Evolutionary conservation across 129 eudicot genomes (phyloP).

Genomic region (Lactuca sativa): DNA sequence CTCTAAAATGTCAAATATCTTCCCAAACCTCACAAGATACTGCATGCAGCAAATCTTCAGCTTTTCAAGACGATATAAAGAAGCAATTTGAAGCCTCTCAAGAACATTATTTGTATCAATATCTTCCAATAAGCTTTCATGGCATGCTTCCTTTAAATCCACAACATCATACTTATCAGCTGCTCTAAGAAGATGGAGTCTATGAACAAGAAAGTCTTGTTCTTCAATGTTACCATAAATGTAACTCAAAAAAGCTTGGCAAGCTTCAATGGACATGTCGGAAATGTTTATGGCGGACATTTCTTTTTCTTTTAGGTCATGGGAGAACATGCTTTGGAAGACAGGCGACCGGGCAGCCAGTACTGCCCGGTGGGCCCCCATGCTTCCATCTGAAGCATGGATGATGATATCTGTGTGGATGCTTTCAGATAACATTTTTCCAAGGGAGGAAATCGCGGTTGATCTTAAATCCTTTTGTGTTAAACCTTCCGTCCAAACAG

Average conservation of each 20-base stretch:
- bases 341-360: slow-evolving; percentile 91
- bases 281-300: slow-evolving; percentile 63
- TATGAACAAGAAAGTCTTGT: slow-evolving; percentile 61
- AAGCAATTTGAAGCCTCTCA: slow-evolving; percentile 85
- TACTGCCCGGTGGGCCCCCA: slow-evolving; percentile 87
- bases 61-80: slow-evolving; percentile 63
- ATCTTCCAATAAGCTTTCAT: slow-evolving; percentile 78
- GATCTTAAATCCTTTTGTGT: slow-evolving; percentile 47
- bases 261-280: slow-evolving; percentile 86
- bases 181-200: slow-evolving; percentile 79
- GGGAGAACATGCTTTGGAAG: slow-evolving; percentile 89
- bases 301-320: slow-evolving; percentile 86
- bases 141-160: slow-evolving; percentile 90
- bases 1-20: slow-evolving; percentile 76
- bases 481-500: slow-evolving; percentile 67
- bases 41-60: slow-evolving; percentile 79
- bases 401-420: slow-evolving; percentile 84
- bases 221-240: slow-evolving; percentile 63
- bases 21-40: slow-evolving; percentile 91
- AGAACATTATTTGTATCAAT: slow-evolving; percentile 83
- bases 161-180: slow-evolving; percentile 85
- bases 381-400: slow-evolving; percentile 71
- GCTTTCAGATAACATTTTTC: slow-evolving; percentile 77
- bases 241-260: slow-evolving; percentile 69
- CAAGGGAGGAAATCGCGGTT: slow-evolving; percentile 64